Conservation (phyloP, 139 green algal genomes). For the Bryopsis sp. region DNA sequence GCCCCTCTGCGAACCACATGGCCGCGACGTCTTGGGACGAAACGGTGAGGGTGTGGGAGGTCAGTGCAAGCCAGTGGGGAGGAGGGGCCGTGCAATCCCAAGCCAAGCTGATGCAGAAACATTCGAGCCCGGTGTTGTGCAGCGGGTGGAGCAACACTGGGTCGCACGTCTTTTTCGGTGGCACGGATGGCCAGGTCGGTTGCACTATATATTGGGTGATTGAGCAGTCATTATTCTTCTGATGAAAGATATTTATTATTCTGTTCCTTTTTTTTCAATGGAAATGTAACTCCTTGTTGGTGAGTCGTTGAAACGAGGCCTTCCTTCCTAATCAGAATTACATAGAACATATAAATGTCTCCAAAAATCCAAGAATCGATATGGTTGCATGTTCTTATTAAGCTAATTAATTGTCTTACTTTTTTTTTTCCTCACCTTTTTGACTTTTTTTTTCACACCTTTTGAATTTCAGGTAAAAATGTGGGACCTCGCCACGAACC, state of each 20-base stretch:
- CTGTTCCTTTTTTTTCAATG: no score
- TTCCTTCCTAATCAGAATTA: no score
- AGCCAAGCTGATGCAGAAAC: constrained; percentile 72
- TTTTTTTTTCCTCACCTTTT: no score
- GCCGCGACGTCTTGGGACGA: constrained; percentile 86
- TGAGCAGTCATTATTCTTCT: no score
- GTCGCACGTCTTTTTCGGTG: constrained; percentile 48
- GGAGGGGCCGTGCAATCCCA: constrained; percentile 42
- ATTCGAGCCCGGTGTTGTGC: constrained; percentile 75
- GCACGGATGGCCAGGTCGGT: background rate
- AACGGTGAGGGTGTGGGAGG: constrained; percentile 50
- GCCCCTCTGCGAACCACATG: constrained; percentile 73
- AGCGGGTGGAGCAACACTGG: constrained; percentile 80
- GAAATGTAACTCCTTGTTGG: no score
- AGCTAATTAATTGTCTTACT: no score
- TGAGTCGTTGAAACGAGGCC: no score
- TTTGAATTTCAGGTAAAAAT: constrained; percentile 57
- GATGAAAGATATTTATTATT: no score
- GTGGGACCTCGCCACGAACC: constrained; percentile 85
- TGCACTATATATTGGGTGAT: background rate
- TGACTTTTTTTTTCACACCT: background rate
- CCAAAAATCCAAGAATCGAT: no score
- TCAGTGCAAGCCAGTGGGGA: background rate
- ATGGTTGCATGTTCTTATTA: no score
- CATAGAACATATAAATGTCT: no score